Conservation (phyloP, 2,329 filamentous ascomycete genomes). For the Lizonia empirigonia region DNA sequence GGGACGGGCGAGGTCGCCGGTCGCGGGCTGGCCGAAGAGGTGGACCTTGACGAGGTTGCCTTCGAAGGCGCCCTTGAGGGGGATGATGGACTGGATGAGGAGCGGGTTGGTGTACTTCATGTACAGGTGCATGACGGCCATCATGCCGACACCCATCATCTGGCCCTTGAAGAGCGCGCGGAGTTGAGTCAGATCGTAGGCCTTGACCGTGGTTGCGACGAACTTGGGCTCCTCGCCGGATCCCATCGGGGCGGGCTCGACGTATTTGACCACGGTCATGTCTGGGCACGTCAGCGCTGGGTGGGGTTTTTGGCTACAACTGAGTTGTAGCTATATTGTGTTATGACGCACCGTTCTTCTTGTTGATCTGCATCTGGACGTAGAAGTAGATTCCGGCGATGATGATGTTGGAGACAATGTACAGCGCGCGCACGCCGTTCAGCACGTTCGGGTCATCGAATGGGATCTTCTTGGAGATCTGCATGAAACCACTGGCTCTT, state of each 20-base stretch:
- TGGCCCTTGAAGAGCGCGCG: conserved; percentile 85
- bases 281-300: conserved; percentile 61
- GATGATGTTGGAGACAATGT: conserved; percentile 76
- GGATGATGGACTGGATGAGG: conserved; percentile 97
- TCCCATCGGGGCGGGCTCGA: conserved; percentile 92
- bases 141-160: conserved; percentile 96
- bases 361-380: conserved; percentile 83
- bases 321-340: neutral
- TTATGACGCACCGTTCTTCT: conserved; percentile 85
- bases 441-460: conserved; percentile 85
- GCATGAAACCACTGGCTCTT: conserved; percentile 76
- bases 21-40: conserved; percentile 82
- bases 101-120: conserved; percentile 99
- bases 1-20: conserved; percentile 89
- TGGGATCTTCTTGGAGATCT: conserved; percentile 92
- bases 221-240: conserved; percentile 94
- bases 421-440: conserved; percentile 66
- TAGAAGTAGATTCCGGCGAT: conserved; percentile 86
- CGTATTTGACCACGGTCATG: conserved; percentile 96
- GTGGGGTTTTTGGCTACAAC: no score
- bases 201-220: conserved; percentile 93
- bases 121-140: conserved; percentile 98
- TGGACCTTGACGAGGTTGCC: conserved; percentile 96
- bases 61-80: conserved; percentile 93
- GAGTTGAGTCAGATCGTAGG: conserved; percentile 89